Evolutionary conservation across 306 rosid genomes (phyloP).

Genomic region (Argentina anserina): DNA sequence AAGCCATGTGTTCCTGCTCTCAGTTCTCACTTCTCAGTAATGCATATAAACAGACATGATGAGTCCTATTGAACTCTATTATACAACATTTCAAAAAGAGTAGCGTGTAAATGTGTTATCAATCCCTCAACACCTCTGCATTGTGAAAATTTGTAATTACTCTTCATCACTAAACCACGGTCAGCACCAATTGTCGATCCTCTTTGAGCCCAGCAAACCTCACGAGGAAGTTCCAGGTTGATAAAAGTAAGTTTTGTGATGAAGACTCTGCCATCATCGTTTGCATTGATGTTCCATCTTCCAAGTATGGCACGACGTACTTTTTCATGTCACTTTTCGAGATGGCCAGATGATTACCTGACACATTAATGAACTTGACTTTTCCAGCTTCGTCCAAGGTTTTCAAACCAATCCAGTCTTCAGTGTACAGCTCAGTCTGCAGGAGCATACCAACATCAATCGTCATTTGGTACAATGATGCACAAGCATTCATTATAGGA

Average conservation of each 20-base stretch:
- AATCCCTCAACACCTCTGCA: not conserved
- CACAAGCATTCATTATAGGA: not conserved
- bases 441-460: constrained; percentile 16
- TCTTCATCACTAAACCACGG: not conserved
- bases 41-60: not conserved
- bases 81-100: not conserved
- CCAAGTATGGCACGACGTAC: constrained; percentile 66
- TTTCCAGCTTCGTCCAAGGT: constrained; percentile 74
- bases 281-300: constrained; percentile 29
- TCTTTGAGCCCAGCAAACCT: constrained; percentile 17
- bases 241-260: constrained; percentile 19
- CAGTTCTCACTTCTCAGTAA: not conserved
- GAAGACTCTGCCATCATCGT: constrained; percentile 13
- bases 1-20: not conserved
- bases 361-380: constrained; percentile 57
- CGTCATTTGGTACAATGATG: not conserved
- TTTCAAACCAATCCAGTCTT: constrained; percentile 90
- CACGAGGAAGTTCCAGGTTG: constrained; percentile 21
- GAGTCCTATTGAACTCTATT: not conserved
- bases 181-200: constrained; percentile 4
- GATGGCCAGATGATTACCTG: constrained; percentile 62
- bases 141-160: not conserved
- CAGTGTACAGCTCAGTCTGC: constrained; percentile 74
- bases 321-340: constrained; percentile 52
- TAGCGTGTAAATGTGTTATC: not conserved